phyloP scores from a whole-genome alignment of 805 yeast species.

The Suhomyces tanzawaensis region DNA sequence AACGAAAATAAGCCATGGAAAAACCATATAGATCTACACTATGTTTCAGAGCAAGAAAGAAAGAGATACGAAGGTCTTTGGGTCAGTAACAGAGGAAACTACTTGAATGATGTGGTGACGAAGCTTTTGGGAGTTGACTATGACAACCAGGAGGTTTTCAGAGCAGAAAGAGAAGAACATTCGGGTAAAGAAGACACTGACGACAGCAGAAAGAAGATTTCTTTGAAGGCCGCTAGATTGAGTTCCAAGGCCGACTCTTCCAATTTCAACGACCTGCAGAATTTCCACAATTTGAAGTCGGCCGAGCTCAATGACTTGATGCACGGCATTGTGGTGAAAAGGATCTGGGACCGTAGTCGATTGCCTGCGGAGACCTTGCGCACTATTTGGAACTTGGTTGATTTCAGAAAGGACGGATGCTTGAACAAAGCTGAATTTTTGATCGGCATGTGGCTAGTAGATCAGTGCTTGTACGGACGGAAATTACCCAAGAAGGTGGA shows the following conservation, averaged over 20 bases:
- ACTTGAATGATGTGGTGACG: slow-evolving; percentile 41
- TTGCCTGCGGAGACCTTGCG: slow-evolving; percentile 57
- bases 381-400: slow-evolving; percentile 73
- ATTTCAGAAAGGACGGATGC: slow-evolving; percentile 64
- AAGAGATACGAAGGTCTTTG: slow-evolving; percentile 92
- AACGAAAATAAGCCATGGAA: slow-evolving; percentile 95
- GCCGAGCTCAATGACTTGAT: slow-evolving; percentile 35
- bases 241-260: slow-evolving; percentile 28
- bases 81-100: slow-evolving; percentile 80
- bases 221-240: slow-evolving; percentile 33
- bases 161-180: slow-evolving; percentile 5
- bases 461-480: slow-evolving; percentile 91
- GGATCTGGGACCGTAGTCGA: slow-evolving; percentile 78
- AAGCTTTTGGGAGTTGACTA: slow-evolving; percentile 31
- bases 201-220: slow-evolving; percentile 13
- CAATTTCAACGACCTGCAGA: slow-evolving; percentile 19
- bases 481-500: slow-evolving; percentile 75
- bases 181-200: slow-evolving; percentile 13
- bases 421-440: slow-evolving; percentile 78
- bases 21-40: slow-evolving; percentile 60
- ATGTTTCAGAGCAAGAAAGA: slow-evolving; percentile 60
- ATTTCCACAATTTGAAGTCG: slow-evolving; percentile 29
- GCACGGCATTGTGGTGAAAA: slow-evolving; percentile 66
- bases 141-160: slow-evolving; percentile 6
- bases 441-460: slow-evolving; percentile 98